A percentile compares a stretch with the other conserved stretches of the same genome.
Evolutionary conservation across 208 protist genomes (phyloP).

Genomic region (Crithidia bombi): DNA sequence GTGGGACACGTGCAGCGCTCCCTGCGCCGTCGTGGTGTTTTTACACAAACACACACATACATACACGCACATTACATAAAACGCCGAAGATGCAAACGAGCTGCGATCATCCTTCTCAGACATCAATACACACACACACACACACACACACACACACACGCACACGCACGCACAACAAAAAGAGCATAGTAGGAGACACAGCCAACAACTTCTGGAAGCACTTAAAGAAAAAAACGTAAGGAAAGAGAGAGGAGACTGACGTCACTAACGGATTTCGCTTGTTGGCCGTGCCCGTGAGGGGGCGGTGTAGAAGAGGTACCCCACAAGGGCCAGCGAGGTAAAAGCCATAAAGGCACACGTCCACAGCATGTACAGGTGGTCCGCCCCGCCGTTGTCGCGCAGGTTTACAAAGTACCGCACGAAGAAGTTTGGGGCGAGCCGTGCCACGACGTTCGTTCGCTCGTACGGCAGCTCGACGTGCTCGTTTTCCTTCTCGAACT

Average conservation of each 20-base stretch:
- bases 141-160: too few relatives aligned
- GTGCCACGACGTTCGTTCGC: slow-evolving; percentile 71
- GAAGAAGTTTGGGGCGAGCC: slow-evolving; percentile 84
- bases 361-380: slow-evolving; percentile 50
- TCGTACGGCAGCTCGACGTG: slow-evolving; percentile 85
- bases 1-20: too few relatives aligned
- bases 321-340: slow-evolving; percentile 46
- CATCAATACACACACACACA: too few relatives aligned
- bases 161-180: not conserved
- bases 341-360: slow-evolving; percentile 28
- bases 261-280: slow-evolving; percentile 61
- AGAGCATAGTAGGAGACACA: slow-evolving; percentile 1
- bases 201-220: not conserved
- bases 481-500: slow-evolving; percentile 89
- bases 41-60: too few relatives aligned
- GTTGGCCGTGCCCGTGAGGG: slow-evolving; percentile 60
- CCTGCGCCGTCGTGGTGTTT: too few relatives aligned
- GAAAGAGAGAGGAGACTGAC: not conserved
- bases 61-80: too few relatives aligned
- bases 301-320: slow-evolving; percentile 81
- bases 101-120: too few relatives aligned
- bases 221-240: not conserved
- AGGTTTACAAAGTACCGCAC: slow-evolving; percentile 84
- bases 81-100: too few relatives aligned
- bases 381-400: slow-evolving; percentile 75